Percentiles rank a stretch among this genome's conserved stretches.
These are phyloP conservation scores for Testicularia cyperi DNA, from an alignment of 1,284 basidiomycete genomes.

Conservation along the genomic window DNA sequence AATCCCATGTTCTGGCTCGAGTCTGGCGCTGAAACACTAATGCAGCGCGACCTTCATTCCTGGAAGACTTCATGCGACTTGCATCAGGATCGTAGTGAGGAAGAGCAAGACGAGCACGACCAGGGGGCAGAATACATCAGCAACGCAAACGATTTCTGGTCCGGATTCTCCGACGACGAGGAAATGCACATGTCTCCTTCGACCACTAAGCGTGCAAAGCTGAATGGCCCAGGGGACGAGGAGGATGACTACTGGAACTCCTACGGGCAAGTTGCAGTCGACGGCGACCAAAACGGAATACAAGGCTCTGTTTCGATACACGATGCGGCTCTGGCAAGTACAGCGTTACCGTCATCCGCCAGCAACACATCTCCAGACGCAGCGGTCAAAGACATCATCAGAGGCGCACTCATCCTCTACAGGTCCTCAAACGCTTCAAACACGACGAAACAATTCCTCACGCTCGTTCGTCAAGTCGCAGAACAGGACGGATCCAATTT, in stretches of 20 bases:
- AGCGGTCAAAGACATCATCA: constrained; percentile 22
- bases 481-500: too few species aligned
- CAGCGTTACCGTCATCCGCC: neutral
- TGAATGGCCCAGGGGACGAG: neutral
- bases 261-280: too few species aligned
- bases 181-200: too few species aligned
- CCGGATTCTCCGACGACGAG: constrained; percentile 25
- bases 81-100: neutral
- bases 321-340: too few species aligned
- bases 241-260: constrained; percentile 1
- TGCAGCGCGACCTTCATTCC: neutral
- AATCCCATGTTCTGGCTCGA: neutral
- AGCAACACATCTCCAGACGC: neutral
- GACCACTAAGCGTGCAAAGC: too few species aligned
- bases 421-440: neutral
- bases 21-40: too few species aligned
- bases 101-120: neutral
- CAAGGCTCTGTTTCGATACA: too few species aligned
- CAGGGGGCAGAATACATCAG: constrained; percentile 28
- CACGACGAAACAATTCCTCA: constrained; percentile 5
- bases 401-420: constrained; percentile 13
- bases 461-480: constrained; percentile 7
- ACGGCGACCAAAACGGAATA: too few species aligned
- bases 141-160: constrained; percentile 36
- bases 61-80: neutral